phyloP scores from a whole-genome alignment of 1,284 basidiomycete species.

The Lentinula novae-zelandiae region DNA sequence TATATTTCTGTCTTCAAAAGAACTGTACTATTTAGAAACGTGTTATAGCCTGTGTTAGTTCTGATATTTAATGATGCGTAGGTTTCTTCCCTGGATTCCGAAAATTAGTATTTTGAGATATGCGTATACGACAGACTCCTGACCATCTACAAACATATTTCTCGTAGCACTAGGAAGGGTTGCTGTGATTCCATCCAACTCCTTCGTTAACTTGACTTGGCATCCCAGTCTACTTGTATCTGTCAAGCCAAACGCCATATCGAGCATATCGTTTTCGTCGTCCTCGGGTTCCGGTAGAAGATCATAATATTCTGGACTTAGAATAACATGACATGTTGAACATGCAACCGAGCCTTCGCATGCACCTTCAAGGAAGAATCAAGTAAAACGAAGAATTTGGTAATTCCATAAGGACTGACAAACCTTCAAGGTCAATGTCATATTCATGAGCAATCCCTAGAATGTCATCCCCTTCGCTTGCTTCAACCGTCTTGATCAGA shows the following conservation, averaged over 20 bases:
- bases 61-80: slow-evolving; percentile 15
- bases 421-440: slow-evolving; percentile 97
- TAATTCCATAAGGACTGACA: slow-evolving; percentile 19
- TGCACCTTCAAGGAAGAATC: slow-evolving; percentile 59
- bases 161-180: slow-evolving; percentile 89
- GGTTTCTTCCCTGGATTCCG: slow-evolving; percentile 23
- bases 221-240: slow-evolving; percentile 85
- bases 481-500: slow-evolving; percentile 85
- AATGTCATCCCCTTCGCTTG: slow-evolving; percentile 91
- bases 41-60: background rate
- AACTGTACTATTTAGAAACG: background rate
- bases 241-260: slow-evolving; percentile 95
- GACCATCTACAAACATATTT: slow-evolving; percentile 96
- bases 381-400: background rate
- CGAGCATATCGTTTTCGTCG: slow-evolving; percentile 98
- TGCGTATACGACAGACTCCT: slow-evolving; percentile 23
- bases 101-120: background rate
- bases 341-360: slow-evolving; percentile 98
- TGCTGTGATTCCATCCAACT: slow-evolving; percentile 85
- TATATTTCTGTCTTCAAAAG: too few relatives aligned
- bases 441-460: slow-evolving; percentile 92
- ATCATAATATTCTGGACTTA: slow-evolving; percentile 83
- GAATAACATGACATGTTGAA: slow-evolving; percentile 96
- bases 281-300: slow-evolving; percentile 88
- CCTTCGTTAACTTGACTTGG: slow-evolving; percentile 82